Conservation (phyloP, 1,284 basidiomycete species). For the Paramarasmius palmivorus region DNA sequence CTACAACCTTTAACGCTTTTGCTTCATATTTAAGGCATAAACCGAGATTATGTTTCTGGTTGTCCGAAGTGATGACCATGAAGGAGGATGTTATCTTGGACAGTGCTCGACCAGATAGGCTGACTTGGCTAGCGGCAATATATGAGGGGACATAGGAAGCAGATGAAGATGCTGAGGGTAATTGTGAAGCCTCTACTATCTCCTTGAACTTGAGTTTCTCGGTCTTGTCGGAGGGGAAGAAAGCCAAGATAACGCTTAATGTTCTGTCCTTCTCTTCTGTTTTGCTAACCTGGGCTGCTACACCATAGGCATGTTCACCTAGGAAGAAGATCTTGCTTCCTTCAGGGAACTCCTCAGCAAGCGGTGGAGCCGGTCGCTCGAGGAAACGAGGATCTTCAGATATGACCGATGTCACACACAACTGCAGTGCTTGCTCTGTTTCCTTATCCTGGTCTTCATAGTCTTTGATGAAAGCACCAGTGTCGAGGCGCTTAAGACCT, state of each 20-base stretch:
- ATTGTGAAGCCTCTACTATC: conserved; percentile 57
- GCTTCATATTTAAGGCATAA: conserved; percentile 96
- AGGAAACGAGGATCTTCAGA: conserved; percentile 89
- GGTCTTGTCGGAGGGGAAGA: conserved; percentile 78
- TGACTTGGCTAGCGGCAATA: conserved; percentile 68
- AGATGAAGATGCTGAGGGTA: neutral
- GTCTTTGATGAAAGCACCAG: conserved; percentile 92
- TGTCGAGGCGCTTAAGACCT: conserved; percentile 88
- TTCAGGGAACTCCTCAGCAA: conserved; percentile 88
- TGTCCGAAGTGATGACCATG: conserved; percentile 77
- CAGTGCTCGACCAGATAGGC: conserved; percentile 74
- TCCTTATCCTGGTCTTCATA: conserved; percentile 86
- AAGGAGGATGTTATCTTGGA: conserved; percentile 93
- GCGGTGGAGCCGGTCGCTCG: conserved; percentile 80
- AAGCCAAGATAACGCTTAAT: conserved; percentile 81
- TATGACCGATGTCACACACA: conserved; percentile 74
- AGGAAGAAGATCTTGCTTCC: conserved; percentile 95
- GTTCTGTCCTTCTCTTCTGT: conserved; percentile 64
- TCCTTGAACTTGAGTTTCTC: conserved; percentile 81
- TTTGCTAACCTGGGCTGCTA: conserved; percentile 78
- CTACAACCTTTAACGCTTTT: conserved; percentile 94
- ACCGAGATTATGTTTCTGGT: conserved; percentile 89
- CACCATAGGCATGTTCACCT: conserved; percentile 91
- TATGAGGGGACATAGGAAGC: conserved; percentile 78
- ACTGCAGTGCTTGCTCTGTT: conserved; percentile 83